phyloP scores from a whole-genome alignment of 805 yeast genomes.

The Metschnikowia cubensis region DNA sequence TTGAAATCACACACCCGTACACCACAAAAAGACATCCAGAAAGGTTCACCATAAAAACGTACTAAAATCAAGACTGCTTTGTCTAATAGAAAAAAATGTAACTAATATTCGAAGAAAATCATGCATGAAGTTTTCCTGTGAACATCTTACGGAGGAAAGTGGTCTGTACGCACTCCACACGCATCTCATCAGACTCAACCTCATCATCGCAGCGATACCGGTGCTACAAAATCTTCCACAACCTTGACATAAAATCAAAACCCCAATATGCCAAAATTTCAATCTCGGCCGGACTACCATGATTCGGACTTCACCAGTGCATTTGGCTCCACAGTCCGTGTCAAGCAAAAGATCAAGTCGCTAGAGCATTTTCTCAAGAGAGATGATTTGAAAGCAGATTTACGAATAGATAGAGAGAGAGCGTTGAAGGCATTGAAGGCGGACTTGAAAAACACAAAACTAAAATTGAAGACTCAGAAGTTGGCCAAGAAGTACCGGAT shows the following conservation, averaged over 20 bases:
- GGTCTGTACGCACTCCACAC: slow-evolving; percentile 4
- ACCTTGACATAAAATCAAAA: background rate
- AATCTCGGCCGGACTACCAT: slow-evolving; percentile 9
- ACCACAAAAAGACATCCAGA: background rate
- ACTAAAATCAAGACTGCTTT: too few relatives aligned
- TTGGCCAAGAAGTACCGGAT: slow-evolving; percentile 78
- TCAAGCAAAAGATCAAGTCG: slow-evolving; percentile 85
- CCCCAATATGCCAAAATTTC: slow-evolving; percentile 9
- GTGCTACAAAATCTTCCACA: background rate
- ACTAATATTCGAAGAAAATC: background rate
- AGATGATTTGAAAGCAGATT: slow-evolving; percentile 59
- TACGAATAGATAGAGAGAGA: slow-evolving; percentile 69
- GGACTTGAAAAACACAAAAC: slow-evolving; percentile 51
- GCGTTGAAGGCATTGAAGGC: slow-evolving; percentile 59
- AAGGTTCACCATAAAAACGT: background rate
- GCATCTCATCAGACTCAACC: slow-evolving; percentile 1
- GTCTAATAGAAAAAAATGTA: too few relatives aligned
- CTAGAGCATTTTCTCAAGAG: slow-evolving; percentile 64
- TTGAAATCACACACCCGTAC: slow-evolving; percentile 11
- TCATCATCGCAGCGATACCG: slow-evolving; percentile 2
- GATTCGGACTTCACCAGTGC: slow-evolving; percentile 17
- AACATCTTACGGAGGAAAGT: background rate
- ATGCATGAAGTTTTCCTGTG: background rate
- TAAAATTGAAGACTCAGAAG: slow-evolving; percentile 43
- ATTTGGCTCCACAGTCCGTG: slow-evolving; percentile 21